These are phyloP conservation scores for Fusarium nurragi DNA, from an alignment of 2,329 filamentous ascomycete species.

Conservation along the genomic window DNA sequence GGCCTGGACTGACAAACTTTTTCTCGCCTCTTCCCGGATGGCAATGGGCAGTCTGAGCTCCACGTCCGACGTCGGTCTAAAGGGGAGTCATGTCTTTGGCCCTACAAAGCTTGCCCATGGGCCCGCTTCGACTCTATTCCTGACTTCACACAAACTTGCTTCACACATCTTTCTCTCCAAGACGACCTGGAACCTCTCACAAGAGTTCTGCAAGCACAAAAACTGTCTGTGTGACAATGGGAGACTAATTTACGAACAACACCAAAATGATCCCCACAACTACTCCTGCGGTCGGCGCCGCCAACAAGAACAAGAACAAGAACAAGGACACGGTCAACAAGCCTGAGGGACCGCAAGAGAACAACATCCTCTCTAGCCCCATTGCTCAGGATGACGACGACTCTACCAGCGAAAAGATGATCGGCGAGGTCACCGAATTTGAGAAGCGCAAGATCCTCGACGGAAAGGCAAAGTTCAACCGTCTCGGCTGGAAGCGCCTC, in stretches of 20 bases:
- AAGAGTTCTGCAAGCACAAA: slow-evolving; percentile 1
- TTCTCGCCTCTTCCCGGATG: slow-evolving; percentile 28
- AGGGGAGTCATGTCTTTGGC: slow-evolving; percentile 15
- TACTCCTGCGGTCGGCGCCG: slow-evolving; percentile 29
- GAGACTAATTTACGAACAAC: slow-evolving; percentile 20
- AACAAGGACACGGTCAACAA: slow-evolving; percentile 8
- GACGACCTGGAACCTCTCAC: neutral
- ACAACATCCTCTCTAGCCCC: slow-evolving; percentile 17
- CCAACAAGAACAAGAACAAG: slow-evolving; percentile 11
- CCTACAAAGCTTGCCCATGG: slow-evolving; percentile 28
- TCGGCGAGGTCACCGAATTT: slow-evolving; percentile 39
- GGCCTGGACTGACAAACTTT: slow-evolving; percentile 36
- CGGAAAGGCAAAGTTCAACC: slow-evolving; percentile 39
- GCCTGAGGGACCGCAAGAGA: slow-evolving; percentile 11
- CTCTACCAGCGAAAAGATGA: slow-evolving; percentile 37
- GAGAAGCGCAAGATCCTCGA: slow-evolving; percentile 41
- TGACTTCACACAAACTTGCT: neutral
- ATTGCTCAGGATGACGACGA: slow-evolving; percentile 18
- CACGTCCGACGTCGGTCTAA: slow-evolving; percentile 30
- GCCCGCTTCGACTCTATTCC: slow-evolving; percentile 2
- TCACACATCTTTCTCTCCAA: neutral
- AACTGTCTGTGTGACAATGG: slow-evolving; percentile 38
- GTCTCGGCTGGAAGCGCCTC: slow-evolving; percentile 41
- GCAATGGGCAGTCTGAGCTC: slow-evolving; percentile 6
- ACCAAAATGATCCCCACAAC: slow-evolving; percentile 30